Evolutionary conservation across 805 yeast genomes (phyloP).

Genomic region (Metschnikowia cubensis): DNA sequence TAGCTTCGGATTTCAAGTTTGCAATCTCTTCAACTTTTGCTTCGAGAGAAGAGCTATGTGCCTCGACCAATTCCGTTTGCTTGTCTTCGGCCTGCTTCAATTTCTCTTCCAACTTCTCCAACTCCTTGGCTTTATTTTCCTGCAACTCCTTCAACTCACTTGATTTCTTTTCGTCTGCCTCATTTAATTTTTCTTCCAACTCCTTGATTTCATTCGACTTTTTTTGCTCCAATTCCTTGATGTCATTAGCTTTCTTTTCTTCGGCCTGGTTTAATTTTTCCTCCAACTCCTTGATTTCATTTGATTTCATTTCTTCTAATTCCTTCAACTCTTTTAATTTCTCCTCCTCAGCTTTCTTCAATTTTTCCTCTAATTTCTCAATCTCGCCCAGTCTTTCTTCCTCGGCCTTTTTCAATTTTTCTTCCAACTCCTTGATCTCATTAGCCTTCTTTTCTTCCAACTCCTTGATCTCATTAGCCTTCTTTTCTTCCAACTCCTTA

Average conservation of each 20-base stretch:
- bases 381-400: not conserved
- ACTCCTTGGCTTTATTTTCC: not conserved
- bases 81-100: not conserved
- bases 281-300: conserved; percentile 5
- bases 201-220: conserved; percentile 3
- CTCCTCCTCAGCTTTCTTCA: not conserved
- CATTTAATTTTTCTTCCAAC: conserved; percentile 4
- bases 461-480: conserved; percentile 2
- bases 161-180: not conserved
- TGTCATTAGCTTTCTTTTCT: conserved; percentile 1
- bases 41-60: conserved; percentile 1
- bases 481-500: not conserved
- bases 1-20: not conserved
- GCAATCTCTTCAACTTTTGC: conserved; percentile 1
- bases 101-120: not conserved
- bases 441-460: not conserved
- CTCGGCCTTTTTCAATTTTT: conserved; percentile 1
- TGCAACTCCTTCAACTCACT: conserved; percentile 5
- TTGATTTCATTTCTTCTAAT: not conserved
- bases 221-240: conserved; percentile 1
- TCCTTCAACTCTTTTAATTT: not conserved
- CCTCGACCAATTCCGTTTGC: not conserved
- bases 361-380: conserved; percentile 3
- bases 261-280: not conserved
- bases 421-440: conserved; percentile 5